Evolutionary conservation across 2,329 filamentous ascomycete genomes (phyloP).

Genomic region (Thermoascus crustaceus): DNA sequence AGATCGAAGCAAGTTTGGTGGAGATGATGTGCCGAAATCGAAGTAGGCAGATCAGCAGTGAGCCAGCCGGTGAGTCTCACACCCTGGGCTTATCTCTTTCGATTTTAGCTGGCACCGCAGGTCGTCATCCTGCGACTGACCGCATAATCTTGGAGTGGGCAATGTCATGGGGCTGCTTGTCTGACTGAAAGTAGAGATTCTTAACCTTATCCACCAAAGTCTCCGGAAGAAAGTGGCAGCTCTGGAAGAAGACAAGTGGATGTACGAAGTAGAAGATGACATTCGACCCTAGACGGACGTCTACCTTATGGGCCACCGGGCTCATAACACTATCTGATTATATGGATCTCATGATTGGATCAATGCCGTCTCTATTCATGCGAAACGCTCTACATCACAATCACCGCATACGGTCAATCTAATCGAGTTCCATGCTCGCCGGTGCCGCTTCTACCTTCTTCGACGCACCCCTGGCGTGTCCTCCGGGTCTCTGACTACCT

Average conservation of each 20-base stretch:
- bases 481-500: conserved; percentile 36
- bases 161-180: too few species aligned
- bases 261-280: conserved; percentile 67
- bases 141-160: too few species aligned
- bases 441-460: conserved; percentile 42
- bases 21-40: conserved; percentile 35
- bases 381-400: conserved; percentile 5
- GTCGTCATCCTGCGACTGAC: not conserved
- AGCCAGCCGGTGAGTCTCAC: conserved; percentile 53
- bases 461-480: conserved; percentile 25
- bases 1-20: conserved; percentile 39
- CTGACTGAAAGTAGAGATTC: conserved; percentile 49
- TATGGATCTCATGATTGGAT: too few species aligned
- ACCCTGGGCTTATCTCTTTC: not conserved
- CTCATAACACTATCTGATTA: too few species aligned
- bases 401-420: conserved; percentile 10
- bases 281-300: conserved; percentile 18
- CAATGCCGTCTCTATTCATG: not conserved
- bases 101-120: not conserved
- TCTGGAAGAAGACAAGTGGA: conserved; percentile 79
- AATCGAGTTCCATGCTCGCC: conserved; percentile 38
- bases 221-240: conserved; percentile 64
- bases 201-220: conserved; percentile 61
- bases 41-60: conserved; percentile 47
- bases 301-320: conserved; percentile 1